Conservation (phyloP, 208 protist species). For the Trypanosomatidae sp. region DNA sequence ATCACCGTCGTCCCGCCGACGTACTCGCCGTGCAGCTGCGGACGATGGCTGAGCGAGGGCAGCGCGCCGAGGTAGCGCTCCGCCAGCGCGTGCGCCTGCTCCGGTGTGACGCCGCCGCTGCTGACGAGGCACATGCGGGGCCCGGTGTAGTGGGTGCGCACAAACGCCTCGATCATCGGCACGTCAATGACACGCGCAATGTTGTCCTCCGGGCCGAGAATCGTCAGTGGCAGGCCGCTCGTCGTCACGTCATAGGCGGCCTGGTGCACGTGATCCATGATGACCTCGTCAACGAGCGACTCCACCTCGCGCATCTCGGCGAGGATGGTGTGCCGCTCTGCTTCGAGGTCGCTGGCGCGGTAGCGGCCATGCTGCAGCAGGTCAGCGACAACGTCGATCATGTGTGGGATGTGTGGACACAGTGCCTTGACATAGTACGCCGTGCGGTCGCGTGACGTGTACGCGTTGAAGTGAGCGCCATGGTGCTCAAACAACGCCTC, state of each 20-base stretch:
- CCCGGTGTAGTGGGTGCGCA: constrained; percentile 94
- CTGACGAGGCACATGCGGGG: constrained; percentile 94
- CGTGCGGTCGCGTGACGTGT: constrained; percentile 96
- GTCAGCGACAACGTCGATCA: constrained; percentile 95
- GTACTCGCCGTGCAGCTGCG: constrained; percentile 36
- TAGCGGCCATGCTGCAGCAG: constrained; percentile 92
- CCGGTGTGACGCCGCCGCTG: constrained; percentile 92
- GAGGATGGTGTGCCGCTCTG: constrained; percentile 93
- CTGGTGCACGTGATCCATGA: constrained; percentile 96
- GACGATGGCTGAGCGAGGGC: constrained; percentile 43
- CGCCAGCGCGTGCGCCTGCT: constrained; percentile 85
- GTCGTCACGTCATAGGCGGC: constrained; percentile 87
- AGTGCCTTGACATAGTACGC: constrained; percentile 96
- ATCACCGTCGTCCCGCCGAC: constrained; percentile 53
- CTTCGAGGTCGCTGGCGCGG: constrained; percentile 73
- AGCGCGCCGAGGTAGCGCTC: constrained; percentile 85
- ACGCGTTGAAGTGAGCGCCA: constrained; percentile 97
- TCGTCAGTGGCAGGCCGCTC: constrained; percentile 91
- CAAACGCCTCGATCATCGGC: constrained; percentile 86
- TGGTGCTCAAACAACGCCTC: constrained; percentile 94
- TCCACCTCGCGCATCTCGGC: constrained; percentile 95
- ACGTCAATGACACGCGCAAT: constrained; percentile 87
- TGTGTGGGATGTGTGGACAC: constrained; percentile 87
- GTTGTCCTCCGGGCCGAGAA: constrained; percentile 96
- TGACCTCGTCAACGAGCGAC: constrained; percentile 89